Evolutionary conservation across 169 alveolate species (phyloP).

Genomic region (Theileria equi): DNA sequence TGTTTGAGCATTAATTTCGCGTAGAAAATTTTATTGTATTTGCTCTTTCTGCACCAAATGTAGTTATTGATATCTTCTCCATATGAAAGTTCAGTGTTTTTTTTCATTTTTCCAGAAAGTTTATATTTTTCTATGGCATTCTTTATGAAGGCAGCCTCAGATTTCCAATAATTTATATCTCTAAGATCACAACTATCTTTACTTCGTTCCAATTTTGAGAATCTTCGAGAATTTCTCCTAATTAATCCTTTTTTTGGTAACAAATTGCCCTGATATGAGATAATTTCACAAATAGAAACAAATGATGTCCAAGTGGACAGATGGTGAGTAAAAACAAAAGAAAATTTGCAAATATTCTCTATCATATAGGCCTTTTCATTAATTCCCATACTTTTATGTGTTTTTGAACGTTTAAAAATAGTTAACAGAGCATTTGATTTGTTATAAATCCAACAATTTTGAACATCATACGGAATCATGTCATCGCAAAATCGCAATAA

Average conservation of each 20-base stretch:
- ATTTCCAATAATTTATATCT: constrained; percentile 6
- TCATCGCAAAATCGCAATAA: constrained; percentile 3
- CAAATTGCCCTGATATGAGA: no score
- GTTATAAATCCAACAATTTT: constrained; percentile 25
- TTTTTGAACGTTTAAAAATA: no score
- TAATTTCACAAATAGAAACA: no score
- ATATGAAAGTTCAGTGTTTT: no score
- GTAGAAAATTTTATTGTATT: no score
- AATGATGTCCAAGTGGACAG: not conserved
- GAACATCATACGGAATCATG: constrained; percentile 3
- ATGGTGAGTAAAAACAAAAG: not conserved
- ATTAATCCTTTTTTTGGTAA: not conserved
- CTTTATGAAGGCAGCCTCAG: constrained; percentile 6
- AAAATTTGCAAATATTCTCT: no score
- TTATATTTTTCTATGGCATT: not conserved
- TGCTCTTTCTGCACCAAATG: no score
- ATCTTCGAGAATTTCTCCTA: not conserved
- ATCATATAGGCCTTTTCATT: no score
- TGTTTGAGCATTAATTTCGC: no score
- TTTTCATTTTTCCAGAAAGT: no score
- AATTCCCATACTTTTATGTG: no score
- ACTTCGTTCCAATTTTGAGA: not conserved
- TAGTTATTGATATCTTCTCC: no score
- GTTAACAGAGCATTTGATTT: not conserved
- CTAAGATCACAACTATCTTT: not conserved